phyloP scores from a whole-genome alignment of 768 basidiomycete species.

The Phlebiopsis flavidoalba region DNA sequence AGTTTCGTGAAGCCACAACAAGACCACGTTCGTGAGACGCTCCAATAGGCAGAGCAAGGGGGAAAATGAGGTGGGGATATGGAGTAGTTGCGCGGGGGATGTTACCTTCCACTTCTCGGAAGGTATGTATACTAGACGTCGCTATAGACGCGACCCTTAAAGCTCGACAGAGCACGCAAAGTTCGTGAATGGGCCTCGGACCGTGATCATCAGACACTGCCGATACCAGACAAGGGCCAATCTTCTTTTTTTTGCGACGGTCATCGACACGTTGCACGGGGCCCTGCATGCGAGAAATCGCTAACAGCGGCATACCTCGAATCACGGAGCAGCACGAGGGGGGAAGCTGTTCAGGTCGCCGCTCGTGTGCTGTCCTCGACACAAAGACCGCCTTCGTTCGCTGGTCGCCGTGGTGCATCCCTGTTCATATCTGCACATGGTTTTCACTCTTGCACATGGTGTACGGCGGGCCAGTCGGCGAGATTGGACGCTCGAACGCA shows the following conservation, averaged over 20 bases:
- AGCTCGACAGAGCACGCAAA: background rate
- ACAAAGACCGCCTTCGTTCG: background rate
- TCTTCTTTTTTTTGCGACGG: too few species aligned
- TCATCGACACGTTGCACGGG: slow-evolving; percentile 4
- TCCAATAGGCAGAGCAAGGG: slow-evolving; percentile 19
- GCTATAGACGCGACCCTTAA: too few species aligned
- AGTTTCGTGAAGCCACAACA: slow-evolving; percentile 87
- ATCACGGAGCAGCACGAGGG: background rate
- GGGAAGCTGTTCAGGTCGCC: background rate
- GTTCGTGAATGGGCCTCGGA: background rate
- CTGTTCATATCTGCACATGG: background rate
- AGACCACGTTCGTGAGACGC: slow-evolving; percentile 62
- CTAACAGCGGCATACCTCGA: background rate
- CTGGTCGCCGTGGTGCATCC: background rate
- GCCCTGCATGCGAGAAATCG: background rate
- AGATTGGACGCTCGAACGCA: background rate
- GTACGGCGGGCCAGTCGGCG: background rate
- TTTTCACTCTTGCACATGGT: background rate
- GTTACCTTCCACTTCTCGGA: too few species aligned
- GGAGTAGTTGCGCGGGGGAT: background rate
- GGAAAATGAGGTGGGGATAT: background rate
- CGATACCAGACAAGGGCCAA: slow-evolving; percentile 2
- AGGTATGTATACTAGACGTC: too few species aligned
- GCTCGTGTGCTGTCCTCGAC: background rate
- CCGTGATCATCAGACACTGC: background rate